Evolutionary conservation across 345 rosid species (phyloP).

Genomic region (Hypericum androsaemum): DNA sequence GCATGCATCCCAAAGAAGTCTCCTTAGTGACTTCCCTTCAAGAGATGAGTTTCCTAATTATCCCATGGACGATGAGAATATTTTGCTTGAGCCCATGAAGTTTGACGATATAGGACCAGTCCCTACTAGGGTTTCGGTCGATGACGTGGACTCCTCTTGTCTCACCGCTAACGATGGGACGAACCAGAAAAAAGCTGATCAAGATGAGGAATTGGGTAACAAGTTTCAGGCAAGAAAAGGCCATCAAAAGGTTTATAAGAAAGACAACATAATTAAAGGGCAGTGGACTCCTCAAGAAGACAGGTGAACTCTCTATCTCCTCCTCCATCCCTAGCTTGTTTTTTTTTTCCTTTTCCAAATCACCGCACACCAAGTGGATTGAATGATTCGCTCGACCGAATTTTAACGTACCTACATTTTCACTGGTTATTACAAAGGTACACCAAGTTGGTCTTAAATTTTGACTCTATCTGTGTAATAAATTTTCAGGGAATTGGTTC

Average conservation of each 20-base stretch:
- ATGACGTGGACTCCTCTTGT: slow-evolving; percentile 14
- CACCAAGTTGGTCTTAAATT: no score
- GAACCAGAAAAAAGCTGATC: slow-evolving; percentile 6
- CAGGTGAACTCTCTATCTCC: neutral
- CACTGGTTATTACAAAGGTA: no score
- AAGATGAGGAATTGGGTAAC: slow-evolving; percentile 13
- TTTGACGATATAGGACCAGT: no score
- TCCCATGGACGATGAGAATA: no score
- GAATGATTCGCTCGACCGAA: no score
- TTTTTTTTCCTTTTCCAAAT: neutral
- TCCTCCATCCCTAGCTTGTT: neutral
- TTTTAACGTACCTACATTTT: no score
- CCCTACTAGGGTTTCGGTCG: neutral
- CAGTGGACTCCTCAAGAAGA: slow-evolving; percentile 1
- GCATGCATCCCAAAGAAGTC: no score
- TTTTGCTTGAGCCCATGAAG: no score
- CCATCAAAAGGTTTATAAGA: slow-evolving; percentile 5
- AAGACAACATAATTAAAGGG: neutral
- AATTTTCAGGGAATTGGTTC: slow-evolving; percentile 34
- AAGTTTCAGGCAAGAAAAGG: slow-evolving; percentile 15
- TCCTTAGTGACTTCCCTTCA: no score
- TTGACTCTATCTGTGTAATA: no score
- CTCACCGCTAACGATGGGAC: slow-evolving; percentile 7
- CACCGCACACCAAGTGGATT: no score
- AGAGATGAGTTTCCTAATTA: no score